A percentile compares a stretch with the other conserved stretches of the same genome.
Evolutionary conservation across 108 stramenopile genomes (phyloP).

Genomic region (Aureococcus anophagefferens): DNA sequence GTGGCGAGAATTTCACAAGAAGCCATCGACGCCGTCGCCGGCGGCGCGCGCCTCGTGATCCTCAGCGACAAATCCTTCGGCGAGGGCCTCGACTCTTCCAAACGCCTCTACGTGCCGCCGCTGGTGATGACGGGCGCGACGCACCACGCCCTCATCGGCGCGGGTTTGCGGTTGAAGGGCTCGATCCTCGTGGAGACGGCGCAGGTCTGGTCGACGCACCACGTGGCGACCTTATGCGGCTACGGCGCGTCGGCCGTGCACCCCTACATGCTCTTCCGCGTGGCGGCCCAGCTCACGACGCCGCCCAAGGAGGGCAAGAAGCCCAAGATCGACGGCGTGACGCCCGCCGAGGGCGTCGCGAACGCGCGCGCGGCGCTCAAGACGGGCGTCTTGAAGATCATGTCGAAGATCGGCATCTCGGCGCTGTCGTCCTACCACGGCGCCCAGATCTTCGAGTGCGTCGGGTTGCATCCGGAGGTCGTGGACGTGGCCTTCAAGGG

Average conservation of each 20-base stretch:
- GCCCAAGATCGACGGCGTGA: not conserved
- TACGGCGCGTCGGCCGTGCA: slow-evolving; percentile 91
- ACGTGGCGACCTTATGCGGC: slow-evolving; percentile 82
- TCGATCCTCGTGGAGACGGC: slow-evolving; percentile 86
- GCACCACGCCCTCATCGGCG: slow-evolving; percentile 84
- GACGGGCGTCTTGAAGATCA: slow-evolving; percentile 81
- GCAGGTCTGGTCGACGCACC: slow-evolving; percentile 82
- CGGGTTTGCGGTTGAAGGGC: slow-evolving; percentile 78
- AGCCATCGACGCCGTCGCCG: slow-evolving; percentile 66
- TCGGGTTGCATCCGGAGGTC: slow-evolving; percentile 78
- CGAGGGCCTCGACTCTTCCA: slow-evolving; percentile 44
- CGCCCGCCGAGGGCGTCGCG: slow-evolving; percentile 55
- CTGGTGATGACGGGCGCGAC: slow-evolving; percentile 87
- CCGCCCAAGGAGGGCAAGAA: slow-evolving; percentile 38
- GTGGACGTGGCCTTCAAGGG: slow-evolving; percentile 29
- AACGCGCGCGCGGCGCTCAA: slow-evolving; percentile 81
- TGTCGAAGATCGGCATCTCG: slow-evolving; percentile 91
- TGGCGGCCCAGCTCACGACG: slow-evolving; percentile 59
- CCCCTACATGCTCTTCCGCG: slow-evolving; percentile 82
- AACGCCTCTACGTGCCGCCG: slow-evolving; percentile 70
- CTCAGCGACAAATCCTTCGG: slow-evolving; percentile 69
- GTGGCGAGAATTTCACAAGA: slow-evolving; percentile 69
- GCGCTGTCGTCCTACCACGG: slow-evolving; percentile 81
- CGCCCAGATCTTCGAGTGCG: slow-evolving; percentile 91
- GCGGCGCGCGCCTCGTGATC: slow-evolving; percentile 74